phyloP scores from a whole-genome alignment of 2,329 filamentous ascomycete species.

The Venturia oleaginea region DNA sequence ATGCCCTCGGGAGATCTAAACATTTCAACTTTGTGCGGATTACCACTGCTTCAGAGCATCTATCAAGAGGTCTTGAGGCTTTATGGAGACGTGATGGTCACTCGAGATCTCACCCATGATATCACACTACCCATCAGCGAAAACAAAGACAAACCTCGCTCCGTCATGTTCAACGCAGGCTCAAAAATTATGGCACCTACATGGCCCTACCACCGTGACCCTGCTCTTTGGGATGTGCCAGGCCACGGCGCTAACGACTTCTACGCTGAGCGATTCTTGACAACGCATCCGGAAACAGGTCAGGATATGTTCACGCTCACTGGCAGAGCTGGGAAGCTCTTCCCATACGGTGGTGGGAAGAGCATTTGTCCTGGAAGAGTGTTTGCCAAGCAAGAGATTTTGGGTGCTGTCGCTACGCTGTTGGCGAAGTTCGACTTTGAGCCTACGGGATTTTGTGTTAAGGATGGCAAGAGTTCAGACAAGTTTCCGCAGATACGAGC shows the following conservation, averaged over 20 bases:
- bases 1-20: constrained; percentile 21
- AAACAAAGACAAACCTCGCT: not conserved
- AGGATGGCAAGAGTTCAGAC: constrained; percentile 1
- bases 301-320: constrained; percentile 20
- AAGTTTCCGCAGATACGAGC: constrained; percentile 12
- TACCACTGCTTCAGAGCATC: constrained; percentile 26
- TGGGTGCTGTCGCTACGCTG: constrained; percentile 15
- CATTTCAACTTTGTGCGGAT: constrained; percentile 20
- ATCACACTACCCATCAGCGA: constrained; percentile 22
- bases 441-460: constrained; percentile 6
- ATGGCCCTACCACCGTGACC: constrained; percentile 22
- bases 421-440: constrained; percentile 16
- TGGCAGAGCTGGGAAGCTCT: constrained; percentile 23
- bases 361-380: constrained; percentile 16
- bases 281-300: constrained; percentile 20
- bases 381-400: constrained; percentile 17
- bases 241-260: constrained; percentile 15
- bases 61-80: constrained; percentile 27
- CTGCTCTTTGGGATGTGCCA: constrained; percentile 18
- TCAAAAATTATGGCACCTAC: constrained; percentile 22
- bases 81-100: constrained; percentile 25
- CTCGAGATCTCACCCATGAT: constrained; percentile 22
- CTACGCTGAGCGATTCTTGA: constrained; percentile 23
- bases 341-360: constrained; percentile 23
- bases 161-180: constrained; percentile 12